Base-by-base conservation (phyloP, 139 green algal species). In the Deuterostichococcus epilithicus region DNA sequence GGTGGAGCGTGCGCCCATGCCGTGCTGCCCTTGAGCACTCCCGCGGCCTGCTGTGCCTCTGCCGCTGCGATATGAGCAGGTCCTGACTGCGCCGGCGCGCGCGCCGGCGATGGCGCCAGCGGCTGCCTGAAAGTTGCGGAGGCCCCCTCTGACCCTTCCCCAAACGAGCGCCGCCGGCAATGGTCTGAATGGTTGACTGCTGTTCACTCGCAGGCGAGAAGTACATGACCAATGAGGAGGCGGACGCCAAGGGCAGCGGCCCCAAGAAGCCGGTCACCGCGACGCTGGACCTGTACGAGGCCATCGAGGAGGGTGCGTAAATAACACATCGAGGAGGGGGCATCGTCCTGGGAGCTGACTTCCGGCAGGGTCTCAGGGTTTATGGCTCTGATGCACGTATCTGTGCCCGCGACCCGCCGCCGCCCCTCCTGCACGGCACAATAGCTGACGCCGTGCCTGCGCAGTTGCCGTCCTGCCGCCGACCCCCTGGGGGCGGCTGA, bases 261-360 rank as follows among this genome's bases (percentile, higher is more conserved):
- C 86, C 88, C 72, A 23, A 37, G 28, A 35, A 37, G 63, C 86
- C 90, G 71, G 81, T 68, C 58, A 86, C 90, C 59, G 86, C 86
- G 23, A 90, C 86, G 5, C 60, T 80, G 59, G 87, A 91, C 67
- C 80, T 91, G 65, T 86, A 86, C 71, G 60, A 86, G 15, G 37
- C 83, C 36, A 91, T 91, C 72, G 73, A 78, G 28, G 32, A 69
- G 1, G 86, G 52, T 63, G 52, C 8, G 52, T 28, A 63, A 13
- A 8, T 28, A 63, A 13, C 42, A 52, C 13, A 52, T 52, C 13
- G 42, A 8, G 8, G 13, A 52, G 13, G 42, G 42, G 42, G 8
- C 13, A 23, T 13, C 8, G 8, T 52, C 42, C 42, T 52, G 42
- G 8, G 13, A 13, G 13, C 13, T 52, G 8, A 52, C 42, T 52